Conservation (phyloP, 2,329 filamentous ascomycete species). For the Gaeumannomyces tritici region DNA sequence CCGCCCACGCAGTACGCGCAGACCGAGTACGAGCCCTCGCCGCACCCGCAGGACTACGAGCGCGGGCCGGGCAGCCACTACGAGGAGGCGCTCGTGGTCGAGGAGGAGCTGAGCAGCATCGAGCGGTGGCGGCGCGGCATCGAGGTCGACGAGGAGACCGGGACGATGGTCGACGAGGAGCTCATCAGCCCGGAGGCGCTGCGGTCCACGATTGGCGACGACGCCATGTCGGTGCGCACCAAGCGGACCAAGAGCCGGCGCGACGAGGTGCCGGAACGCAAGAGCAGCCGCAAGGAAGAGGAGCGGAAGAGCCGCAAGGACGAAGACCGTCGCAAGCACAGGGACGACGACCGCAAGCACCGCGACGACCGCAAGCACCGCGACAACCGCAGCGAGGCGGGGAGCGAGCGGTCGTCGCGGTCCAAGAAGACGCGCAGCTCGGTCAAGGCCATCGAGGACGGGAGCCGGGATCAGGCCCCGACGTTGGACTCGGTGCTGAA, state of each 20-base stretch:
- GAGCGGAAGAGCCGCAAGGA: neutral
- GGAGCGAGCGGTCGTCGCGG: slow-evolving; percentile 13
- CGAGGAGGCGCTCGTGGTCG: slow-evolving; percentile 47
- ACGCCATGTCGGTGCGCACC: slow-evolving; percentile 26
- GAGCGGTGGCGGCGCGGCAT: slow-evolving; percentile 52
- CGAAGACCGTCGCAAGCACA: neutral
- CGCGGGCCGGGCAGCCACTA: slow-evolving; percentile 15
- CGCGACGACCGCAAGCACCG: neutral
- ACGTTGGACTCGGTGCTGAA: slow-evolving; percentile 29
- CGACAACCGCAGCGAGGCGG: slow-evolving; percentile 12
- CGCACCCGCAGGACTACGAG: neutral
- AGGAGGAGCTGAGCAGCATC: slow-evolving; percentile 48
- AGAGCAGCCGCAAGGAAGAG: slow-evolving; percentile 14
- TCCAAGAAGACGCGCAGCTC: slow-evolving; percentile 18
- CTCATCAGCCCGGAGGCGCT: slow-evolving; percentile 48
- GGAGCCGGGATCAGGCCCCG: slow-evolving; percentile 22
- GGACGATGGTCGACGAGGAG: slow-evolving; percentile 35
- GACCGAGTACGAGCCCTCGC: neutral
- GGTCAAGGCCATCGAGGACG: slow-evolving; percentile 25
- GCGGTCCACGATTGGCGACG: slow-evolving; percentile 27
- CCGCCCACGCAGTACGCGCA: neutral
- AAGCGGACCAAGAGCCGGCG: slow-evolving; percentile 18
- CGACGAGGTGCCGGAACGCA: slow-evolving; percentile 14
- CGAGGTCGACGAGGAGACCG: slow-evolving; percentile 33
- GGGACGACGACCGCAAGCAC: no score